These are phyloP conservation scores for Pseudocohnilembus persalinus DNA, from an alignment of 169 alveolate genomes.

Conservation along the genomic window DNA sequence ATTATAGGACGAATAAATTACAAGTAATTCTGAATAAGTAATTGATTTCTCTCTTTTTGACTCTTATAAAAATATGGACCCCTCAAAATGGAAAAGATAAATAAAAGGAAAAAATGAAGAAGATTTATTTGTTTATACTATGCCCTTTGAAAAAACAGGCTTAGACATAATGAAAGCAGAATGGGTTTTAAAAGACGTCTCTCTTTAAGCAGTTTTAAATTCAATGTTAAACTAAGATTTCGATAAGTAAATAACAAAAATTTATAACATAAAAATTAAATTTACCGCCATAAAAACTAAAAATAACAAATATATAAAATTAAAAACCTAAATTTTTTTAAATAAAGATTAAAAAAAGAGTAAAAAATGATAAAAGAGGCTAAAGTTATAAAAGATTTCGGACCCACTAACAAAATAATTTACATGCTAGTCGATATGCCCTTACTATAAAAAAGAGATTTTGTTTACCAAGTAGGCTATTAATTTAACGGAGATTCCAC, in stretches of 20 bases:
- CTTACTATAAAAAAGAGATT: background rate
- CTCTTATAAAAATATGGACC: too few relatives aligned
- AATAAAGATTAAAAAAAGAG: background rate
- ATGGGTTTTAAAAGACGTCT: background rate
- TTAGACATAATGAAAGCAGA: background rate
- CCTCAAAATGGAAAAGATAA: background rate
- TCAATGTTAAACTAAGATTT: background rate
- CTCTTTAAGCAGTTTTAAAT: background rate
- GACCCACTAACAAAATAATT: too few relatives aligned
- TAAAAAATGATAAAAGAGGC: too few relatives aligned
- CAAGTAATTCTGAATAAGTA: too few relatives aligned
- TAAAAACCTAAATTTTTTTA: too few relatives aligned
- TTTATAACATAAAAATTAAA: too few relatives aligned
- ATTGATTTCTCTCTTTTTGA: background rate
- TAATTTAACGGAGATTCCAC: too few relatives aligned
- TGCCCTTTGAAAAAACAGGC: background rate
- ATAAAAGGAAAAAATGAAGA: background rate
- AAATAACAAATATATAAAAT: too few relatives aligned
- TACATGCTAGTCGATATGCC: background rate
- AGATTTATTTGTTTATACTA: background rate
- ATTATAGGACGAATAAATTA: too few relatives aligned
- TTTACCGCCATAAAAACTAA: too few relatives aligned
- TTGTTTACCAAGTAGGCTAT: too few relatives aligned
- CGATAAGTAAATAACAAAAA: background rate
- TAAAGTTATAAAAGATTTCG: too few relatives aligned